Base-by-base conservation (phyloP, 2,329 filamentous ascomycete species). In the Hymenoscyphus salicellus region DNA sequence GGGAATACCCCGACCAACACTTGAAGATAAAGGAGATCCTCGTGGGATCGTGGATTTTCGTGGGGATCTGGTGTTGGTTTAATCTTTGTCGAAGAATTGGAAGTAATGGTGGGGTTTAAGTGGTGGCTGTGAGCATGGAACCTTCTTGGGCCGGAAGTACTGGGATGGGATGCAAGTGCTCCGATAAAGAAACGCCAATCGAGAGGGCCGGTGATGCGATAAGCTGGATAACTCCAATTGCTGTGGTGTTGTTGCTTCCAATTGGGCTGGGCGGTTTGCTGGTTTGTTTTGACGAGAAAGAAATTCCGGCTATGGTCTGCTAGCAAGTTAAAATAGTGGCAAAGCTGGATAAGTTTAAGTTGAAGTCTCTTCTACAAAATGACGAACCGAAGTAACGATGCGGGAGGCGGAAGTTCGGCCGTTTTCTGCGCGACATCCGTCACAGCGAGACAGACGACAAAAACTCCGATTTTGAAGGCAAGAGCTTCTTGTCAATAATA, bases 101-200 rank as follows among this genome's bases (percentile, higher is more conserved):
- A 11, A 8, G 46, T 52, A 52, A 52, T 52, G 46, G 46, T 52
- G 46, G 46, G 46, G 46, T 20, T 52, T 52, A 52, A 52, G 58
- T 60, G 32, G 36, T 59, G 23, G 36, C 58, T 36, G 61, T 63
- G 61, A n/a, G 26, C 38, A 17, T 23, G 28, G 41, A 52, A 32
- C 36, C 41, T 60, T 36, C 26, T 49, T 30, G 43, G 43, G 46
- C 33, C 49, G 20, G 60, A 49, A 23, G 23, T 11, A 11, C 43
- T 49, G 23, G 41, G 38, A 41, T 41, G 17, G 41, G 41, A 46
- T 36, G 43, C 43, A 43, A 58, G 52, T 38, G 49, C 41, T 2
- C 52, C 61, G 61, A 63, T 63, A 63, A 58, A 57, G 55, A 58
- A 63, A 52, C 61, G 61, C 61, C 61, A 63, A 63, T 63, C 60